A percentile compares a stretch with the other conserved stretches of the same genome.
Conservation (phyloP, 2,329 filamentous ascomycete genomes). For the Thielaviopsis ethacetica region DNA sequence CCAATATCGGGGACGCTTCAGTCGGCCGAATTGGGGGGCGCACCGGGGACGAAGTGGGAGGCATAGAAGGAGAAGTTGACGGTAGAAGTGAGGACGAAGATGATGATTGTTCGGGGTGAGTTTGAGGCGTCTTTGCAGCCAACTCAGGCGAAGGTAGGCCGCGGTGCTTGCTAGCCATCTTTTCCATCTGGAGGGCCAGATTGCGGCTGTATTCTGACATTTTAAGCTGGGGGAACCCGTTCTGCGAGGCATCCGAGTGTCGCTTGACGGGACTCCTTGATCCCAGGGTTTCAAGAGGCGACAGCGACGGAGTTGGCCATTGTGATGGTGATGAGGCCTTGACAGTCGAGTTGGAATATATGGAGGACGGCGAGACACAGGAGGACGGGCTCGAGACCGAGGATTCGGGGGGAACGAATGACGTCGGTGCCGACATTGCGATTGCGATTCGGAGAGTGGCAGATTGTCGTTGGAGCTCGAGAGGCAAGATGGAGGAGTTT, state of each 20-base stretch:
- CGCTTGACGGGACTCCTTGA: neutral
- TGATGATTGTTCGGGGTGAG: neutral
- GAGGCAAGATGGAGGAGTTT: neutral
- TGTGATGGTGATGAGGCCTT: slow-evolving; percentile 6
- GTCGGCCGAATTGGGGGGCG: neutral
- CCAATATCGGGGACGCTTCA: neutral
- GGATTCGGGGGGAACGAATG: neutral
- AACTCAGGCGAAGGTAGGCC: neutral
- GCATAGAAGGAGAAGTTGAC: neutral
- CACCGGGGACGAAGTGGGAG: neutral
- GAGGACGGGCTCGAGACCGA: neutral
- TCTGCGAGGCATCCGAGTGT: neutral
- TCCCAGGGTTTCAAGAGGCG: slow-evolving; percentile 1
- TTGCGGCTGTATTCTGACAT: slow-evolving; percentile 11
- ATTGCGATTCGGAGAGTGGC: neutral
- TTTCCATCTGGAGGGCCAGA: slow-evolving; percentile 8
- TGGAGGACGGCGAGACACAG: slow-evolving; percentile 8
- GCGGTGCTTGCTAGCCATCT: slow-evolving; percentile 1
- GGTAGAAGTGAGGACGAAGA: neutral
- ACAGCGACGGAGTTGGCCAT: slow-evolving; percentile 1
- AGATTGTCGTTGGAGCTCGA: neutral
- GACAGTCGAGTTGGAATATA: slow-evolving; percentile 10
- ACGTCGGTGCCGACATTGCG: slow-evolving; percentile 6
- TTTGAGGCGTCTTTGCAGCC: neutral
- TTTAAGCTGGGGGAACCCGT: neutral